Percentiles rank a stretch among this genome's conserved stretches.
Conservation (phyloP, 2,329 filamentous ascomycete genomes). For the Alternaria triticimaculans region DNA sequence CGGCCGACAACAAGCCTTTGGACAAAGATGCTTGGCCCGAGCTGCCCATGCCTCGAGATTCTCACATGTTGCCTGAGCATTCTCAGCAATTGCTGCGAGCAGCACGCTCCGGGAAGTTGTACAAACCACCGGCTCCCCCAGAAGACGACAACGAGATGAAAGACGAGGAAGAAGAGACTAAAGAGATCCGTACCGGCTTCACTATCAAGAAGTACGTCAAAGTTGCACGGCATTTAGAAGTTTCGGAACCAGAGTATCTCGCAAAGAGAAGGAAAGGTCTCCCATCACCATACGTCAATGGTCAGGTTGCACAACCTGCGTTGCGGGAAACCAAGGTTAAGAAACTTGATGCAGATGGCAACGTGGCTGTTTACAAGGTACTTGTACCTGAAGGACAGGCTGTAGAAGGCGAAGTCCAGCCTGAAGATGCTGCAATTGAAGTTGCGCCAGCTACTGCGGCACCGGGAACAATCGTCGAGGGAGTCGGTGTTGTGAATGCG, state of each 20-base stretch:
- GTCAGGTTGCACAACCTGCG: slow-evolving; percentile 26
- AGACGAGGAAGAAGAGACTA: slow-evolving; percentile 53
- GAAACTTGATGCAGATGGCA: slow-evolving; percentile 76
- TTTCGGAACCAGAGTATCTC: slow-evolving; percentile 66
- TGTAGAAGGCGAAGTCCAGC: slow-evolving; percentile 81
- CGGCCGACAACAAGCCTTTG: slow-evolving; percentile 66
- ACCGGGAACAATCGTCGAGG: slow-evolving; percentile 66
- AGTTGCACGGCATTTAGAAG: slow-evolving; percentile 63
- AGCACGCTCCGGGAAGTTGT: slow-evolving; percentile 76
- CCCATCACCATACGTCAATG: slow-evolving; percentile 51
- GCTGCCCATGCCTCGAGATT: slow-evolving; percentile 87
- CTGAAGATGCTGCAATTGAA: slow-evolving; percentile 57
- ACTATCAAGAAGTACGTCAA: slow-evolving; percentile 64
- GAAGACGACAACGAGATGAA: slow-evolving; percentile 65
- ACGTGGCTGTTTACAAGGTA: slow-evolving; percentile 83
- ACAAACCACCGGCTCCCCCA: slow-evolving; percentile 72
- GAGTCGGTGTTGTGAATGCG: slow-evolving; percentile 65
- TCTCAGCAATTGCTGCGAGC: slow-evolving; percentile 83
- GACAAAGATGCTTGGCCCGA: slow-evolving; percentile 76
- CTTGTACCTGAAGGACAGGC: slow-evolving; percentile 79
- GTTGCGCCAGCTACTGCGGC: slow-evolving; percentile 57
- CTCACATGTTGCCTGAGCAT: slow-evolving; percentile 75
- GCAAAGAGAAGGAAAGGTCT: slow-evolving; percentile 67
- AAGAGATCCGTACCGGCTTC: slow-evolving; percentile 59
- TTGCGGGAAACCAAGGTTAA: slow-evolving; percentile 84